Evolutionary conservation across 495 filamentous ascomycete species (phyloP).

Genomic region (Talaromyces ruber): DNA sequence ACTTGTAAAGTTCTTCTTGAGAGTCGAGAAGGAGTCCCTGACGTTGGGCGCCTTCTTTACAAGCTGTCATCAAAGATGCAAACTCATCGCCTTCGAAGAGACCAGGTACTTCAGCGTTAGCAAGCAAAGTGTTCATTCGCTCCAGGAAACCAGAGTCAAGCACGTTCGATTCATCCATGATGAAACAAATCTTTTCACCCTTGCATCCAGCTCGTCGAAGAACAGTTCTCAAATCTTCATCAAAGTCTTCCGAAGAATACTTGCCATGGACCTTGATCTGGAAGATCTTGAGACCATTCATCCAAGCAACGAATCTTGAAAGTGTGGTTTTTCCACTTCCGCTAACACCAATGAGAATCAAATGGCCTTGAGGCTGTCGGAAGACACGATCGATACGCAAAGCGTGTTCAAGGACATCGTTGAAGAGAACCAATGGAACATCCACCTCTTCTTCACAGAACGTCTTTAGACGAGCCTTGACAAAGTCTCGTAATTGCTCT

Average conservation of each 20-base stretch:
- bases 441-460: conserved; percentile 99
- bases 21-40: conserved; percentile 93
- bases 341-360: conserved; percentile 97
- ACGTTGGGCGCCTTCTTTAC: conserved; percentile 94
- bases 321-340: conserved; percentile 97
- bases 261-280: conserved; percentile 99
- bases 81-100: conserved; percentile 97
- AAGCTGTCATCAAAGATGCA: conserved; percentile 93
- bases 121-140: conserved; percentile 96
- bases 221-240: conserved; percentile 91
- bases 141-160: conserved; percentile 97
- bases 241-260: conserved; percentile 97
- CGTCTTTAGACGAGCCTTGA: conserved; percentile 91
- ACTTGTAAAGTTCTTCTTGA: conserved; percentile 97
- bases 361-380: conserved; percentile 93
- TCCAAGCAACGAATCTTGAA: conserved; percentile 97
- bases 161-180: conserved; percentile 99
- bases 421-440: conserved; percentile 93
- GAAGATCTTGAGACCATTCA: conserved; percentile 98
- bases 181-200: conserved; percentile 99
- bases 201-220: conserved; percentile 92
- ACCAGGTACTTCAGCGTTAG: conserved; percentile 96
- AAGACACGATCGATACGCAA: conserved; percentile 97
- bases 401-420: conserved; percentile 96
- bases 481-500: conserved; percentile 88